Evolutionary conservation across 306 rosid species (phyloP), one percentile per base, ranked within the genome.

Genomic region (Trichosanthes cucumerina): DNA sequence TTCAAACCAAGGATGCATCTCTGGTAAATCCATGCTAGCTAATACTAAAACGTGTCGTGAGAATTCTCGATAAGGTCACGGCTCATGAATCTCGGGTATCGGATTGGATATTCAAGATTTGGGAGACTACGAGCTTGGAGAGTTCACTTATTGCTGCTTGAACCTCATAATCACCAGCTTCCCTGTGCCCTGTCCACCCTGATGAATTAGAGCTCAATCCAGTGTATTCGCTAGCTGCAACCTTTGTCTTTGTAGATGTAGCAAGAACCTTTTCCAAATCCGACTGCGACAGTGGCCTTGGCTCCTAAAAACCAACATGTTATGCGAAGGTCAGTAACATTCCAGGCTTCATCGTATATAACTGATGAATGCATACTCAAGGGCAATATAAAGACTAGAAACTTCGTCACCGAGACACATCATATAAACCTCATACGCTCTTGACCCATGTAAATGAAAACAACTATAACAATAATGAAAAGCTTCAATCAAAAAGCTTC

Each of bases 141-240:
- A 92, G 80, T 86, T 91, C 99, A 73, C 76, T 85, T 87, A 95
- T 85, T 62, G 92, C 97, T 65, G 90, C 97, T 85, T 90, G 90
- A 82, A 86, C 85, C 78, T 85, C 91, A 79, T 78, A 79, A 66
- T 89, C 97, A 79, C 89, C 87, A 54, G 93, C 49, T 24, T 92
- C 99, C 39, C 86, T 80, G 47, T 75, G 80, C 78, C 81, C 81
- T 1, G 88, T 33, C 87, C 86, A 86, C 77, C 91, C 78, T 8
- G 91, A 64, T 38, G 87, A 84, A 62, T 83, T 88, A 21, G 70
- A 39, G 80, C 41, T 75, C 75, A 92, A 84, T 77, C 92, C 96
- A 3, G 81, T 24, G 76, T 91, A 95, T 83, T 93, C 97, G 73
- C 82, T 75, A 28, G 99, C 99, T 76, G 97, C 99, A 82, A 86